Evolutionary conservation across 495 filamentous ascomycete species (phyloP), one percentile per base, ranked within the genome.

Genomic region (Penicillium tannophilum): DNA sequence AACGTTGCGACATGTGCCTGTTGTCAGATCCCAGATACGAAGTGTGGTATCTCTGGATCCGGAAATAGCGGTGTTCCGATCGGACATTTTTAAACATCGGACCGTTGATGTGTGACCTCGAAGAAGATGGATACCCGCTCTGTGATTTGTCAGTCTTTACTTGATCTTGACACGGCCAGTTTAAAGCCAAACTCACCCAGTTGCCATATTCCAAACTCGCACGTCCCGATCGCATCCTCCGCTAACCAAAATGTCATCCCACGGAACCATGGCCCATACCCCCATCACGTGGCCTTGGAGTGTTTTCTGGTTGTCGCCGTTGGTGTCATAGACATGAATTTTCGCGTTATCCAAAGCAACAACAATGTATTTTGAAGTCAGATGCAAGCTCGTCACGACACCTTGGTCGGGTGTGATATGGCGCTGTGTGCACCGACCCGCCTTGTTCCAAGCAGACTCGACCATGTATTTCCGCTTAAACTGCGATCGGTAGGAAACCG

Each of bases 241-340:
- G 67, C 92, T 97, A 50, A 98, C 95, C 56, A 98, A 79, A 54
- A 89, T 90, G 71, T 98, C 93, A 58, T 90, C 95, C 90, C 93
- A 96, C 14, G 94, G 95, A 54, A 98, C 92, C 93, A 98, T 98
- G 19, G 94, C 94, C 94, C 94, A 98, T 41, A 98, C 94, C 35
- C 94, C 94, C 94, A 98, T 98, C 39, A 97, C 90, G 73, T 98
- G 94, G 28, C 94, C 94, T 66, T 92, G 87, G 14, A 98, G 81
- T 3, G 92, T 97, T 72, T 90, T 92, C 68, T 92, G 88, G 56
- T 90, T 85, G 56, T 90, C 85, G 26, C 94, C 94, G 59, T 94
- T 86, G 11, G 91, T 90, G 74, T 98, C 90, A 71, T 97, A 98
- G 8, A 98, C 91, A 72, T 98, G 95, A 41, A 98, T 98, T 72